Evolutionary conservation across 305 asterid species (phyloP).

Genomic region (Rubia tinctorum): DNA sequence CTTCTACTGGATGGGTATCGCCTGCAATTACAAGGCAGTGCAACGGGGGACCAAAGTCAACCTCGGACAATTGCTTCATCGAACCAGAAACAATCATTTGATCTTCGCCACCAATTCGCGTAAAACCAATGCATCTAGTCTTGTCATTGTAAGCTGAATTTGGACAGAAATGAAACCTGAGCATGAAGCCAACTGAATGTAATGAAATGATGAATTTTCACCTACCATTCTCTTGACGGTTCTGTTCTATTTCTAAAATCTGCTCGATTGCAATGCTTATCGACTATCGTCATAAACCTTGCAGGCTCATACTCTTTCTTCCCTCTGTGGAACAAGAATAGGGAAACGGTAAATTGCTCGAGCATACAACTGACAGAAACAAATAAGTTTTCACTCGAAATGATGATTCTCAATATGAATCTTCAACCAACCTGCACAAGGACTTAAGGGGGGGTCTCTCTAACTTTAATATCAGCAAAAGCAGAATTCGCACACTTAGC

Average conservation of each 20-base stretch:
- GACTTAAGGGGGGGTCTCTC: conserved; percentile 89
- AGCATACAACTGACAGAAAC: conserved; percentile 17
- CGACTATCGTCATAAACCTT: conserved; percentile 82
- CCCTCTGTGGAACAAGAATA: conserved; percentile 45
- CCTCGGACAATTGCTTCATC: conserved; percentile 60
- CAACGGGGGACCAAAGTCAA: conserved; percentile 71
- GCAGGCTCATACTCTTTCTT: conserved; percentile 85
- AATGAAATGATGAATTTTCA: not conserved
- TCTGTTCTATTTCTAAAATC: conserved; percentile 78
- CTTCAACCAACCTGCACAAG: conserved; percentile 67
- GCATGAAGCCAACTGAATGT: not conserved
- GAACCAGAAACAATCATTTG: conserved; percentile 66
- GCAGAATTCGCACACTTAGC: conserved; percentile 15
- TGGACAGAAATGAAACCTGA: not conserved
- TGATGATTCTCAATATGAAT: not conserved
- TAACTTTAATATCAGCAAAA: conserved; percentile 76
- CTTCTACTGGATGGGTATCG: conserved; percentile 79
- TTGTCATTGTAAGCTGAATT: conserved; percentile 65
- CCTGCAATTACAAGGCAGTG: conserved; percentile 89
- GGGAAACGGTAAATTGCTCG: conserved; percentile 8
- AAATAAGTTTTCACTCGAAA: not conserved
- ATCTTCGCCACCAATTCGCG: conserved; percentile 86
- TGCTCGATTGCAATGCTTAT: conserved; percentile 82
- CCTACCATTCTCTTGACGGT: conserved; percentile 53
- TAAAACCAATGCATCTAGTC: conserved; percentile 75